Evolutionary conservation across 345 rosid genomes (phyloP).

Genomic region (Salix purpurea): DNA sequence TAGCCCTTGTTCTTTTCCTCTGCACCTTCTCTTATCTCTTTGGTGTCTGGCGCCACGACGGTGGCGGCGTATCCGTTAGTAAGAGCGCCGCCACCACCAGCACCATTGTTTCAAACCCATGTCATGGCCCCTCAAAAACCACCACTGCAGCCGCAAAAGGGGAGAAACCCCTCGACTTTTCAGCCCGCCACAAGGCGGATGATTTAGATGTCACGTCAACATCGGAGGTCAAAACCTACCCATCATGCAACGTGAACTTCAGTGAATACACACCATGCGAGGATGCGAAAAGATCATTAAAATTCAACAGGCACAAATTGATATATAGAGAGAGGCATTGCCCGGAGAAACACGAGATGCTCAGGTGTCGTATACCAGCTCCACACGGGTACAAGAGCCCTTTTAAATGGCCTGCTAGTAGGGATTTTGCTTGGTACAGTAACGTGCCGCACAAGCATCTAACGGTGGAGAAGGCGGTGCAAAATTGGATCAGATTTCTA

Average conservation of each 20-base stretch:
- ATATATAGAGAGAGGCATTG: constrained; percentile 44
- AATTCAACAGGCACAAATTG: constrained; percentile 19
- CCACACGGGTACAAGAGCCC: constrained; percentile 34
- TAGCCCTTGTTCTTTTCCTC: constrained; percentile 31
- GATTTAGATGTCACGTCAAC: not conserved
- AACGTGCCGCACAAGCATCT: constrained; percentile 52
- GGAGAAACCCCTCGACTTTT: constrained; percentile 10
- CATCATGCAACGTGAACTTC: constrained; percentile 31
- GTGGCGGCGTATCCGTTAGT: not conserved
- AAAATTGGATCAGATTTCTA: constrained; percentile 48
- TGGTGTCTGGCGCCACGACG: constrained; percentile 28
- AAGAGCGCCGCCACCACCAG: constrained; percentile 1
- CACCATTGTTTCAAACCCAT: constrained; percentile 1
- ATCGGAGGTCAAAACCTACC: constrained; percentile 14
- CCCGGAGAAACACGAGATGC: constrained; percentile 21
- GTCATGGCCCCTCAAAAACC: constrained; percentile 5
- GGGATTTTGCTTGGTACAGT: constrained; percentile 44
- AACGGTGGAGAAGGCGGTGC: constrained; percentile 53
- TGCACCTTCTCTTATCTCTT: constrained; percentile 40
- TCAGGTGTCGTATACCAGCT: constrained; percentile 25
- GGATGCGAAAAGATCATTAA: constrained; percentile 32
- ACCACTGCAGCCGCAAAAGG: not conserved
- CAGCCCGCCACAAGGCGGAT: constrained; percentile 6
- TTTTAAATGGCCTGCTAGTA: constrained; percentile 42
- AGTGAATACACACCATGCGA: constrained; percentile 54